Evolutionary conservation across 1,139 yeast species (phyloP).

Genomic region (Candida labiduridarum): DNA sequence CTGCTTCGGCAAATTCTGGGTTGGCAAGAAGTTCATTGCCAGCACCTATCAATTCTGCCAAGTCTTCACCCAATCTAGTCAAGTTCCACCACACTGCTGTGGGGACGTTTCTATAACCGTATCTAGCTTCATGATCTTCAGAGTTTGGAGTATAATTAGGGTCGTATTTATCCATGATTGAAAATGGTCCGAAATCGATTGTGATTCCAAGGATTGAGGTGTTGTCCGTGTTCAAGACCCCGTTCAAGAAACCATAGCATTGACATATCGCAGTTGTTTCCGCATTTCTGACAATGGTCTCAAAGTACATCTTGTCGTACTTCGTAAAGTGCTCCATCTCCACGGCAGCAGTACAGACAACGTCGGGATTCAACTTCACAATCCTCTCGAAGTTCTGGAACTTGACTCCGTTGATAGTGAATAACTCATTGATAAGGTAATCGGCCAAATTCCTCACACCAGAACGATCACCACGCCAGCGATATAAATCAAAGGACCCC

Average conservation of each 20-base stretch:
- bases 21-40: constrained; percentile 54
- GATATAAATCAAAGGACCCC: constrained; percentile 86
- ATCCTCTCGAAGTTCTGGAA: constrained; percentile 37
- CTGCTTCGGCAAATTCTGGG: constrained; percentile 31
- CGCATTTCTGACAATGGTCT: constrained; percentile 74
- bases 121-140: constrained; percentile 74
- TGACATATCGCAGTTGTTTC: constrained; percentile 84
- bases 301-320: constrained; percentile 73
- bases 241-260: constrained; percentile 87
- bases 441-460: constrained; percentile 69
- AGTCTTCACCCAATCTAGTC: constrained; percentile 79
- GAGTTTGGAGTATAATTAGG: constrained; percentile 87
- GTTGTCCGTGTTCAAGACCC: constrained; percentile 93
- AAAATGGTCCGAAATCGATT: constrained; percentile 94
- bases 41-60: constrained; percentile 80
- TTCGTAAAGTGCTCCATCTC: constrained; percentile 48
- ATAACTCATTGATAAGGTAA: constrained; percentile 70
- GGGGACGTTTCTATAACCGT: constrained; percentile 82
- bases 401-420: constrained; percentile 36
- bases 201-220: constrained; percentile 85
- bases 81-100: constrained; percentile 93
- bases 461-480: constrained; percentile 69
- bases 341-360: constrained; percentile 18
- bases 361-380: constrained; percentile 19
- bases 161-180: constrained; percentile 82